Evolutionary conservation across 345 rosid genomes (phyloP), one percentile per base, ranked within the genome.

Genomic region (Salix caprea): DNA sequence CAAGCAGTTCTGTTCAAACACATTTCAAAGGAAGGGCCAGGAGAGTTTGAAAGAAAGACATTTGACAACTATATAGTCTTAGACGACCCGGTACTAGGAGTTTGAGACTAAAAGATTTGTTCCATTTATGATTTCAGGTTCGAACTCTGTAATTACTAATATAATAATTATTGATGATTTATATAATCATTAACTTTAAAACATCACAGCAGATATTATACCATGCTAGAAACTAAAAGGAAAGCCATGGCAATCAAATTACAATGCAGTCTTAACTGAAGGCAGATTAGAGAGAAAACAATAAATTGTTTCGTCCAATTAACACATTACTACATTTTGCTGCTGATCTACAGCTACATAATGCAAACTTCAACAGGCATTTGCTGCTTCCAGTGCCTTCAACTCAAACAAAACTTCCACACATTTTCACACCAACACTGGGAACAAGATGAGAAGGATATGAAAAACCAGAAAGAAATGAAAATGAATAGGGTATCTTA

Each of bases 321-420:
- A 62, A 24, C 48, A 32, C 74, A 14, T 62, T 46, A 3, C 69
- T 72, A 61, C 44, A 68, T 74, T 42, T 73, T 11, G 70, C 72
- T 40, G 69, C 75, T 52, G 65, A 54, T 72, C 68, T 76, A 66
- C 67, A 36, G 72, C 72, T 50, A 52, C 64, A 6, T 52, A 26
- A 3, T 23, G 6, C 65, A 32, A 71, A 62, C 54, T 40, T 24
- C 37, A 62, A 40, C 60, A 66, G 58, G 70, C 60, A 67, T 26
- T 58, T 28, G 23, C 11, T 71, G 69, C 50, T 61, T 69, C 32
- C 78, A 73, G 48, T 74, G 74, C 79, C 84, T 44, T 70, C 74
- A 76, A 65, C 50, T 66, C 6, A 34, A 39, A 69, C 74, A 79
- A 82, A 82, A 76, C 67, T 72, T 80, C 44, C 77, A 48, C 76